A percentile compares a stretch with the other conserved stretches of the same genome.
Evolutionary conservation across 345 rosid species (phyloP).

Genomic region (Microcos paniculata): DNA sequence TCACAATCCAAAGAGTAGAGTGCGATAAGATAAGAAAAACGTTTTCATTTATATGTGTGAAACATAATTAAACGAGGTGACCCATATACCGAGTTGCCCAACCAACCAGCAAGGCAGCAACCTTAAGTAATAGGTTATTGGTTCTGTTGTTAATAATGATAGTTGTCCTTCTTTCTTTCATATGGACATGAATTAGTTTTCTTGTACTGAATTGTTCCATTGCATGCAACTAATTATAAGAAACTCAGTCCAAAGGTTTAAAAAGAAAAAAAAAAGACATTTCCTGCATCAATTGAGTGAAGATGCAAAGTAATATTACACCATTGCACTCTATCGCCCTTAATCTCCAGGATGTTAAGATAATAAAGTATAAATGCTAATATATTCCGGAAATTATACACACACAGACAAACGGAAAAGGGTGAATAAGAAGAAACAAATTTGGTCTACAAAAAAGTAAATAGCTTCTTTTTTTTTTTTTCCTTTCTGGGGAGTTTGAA

Average conservation of each 20-base stretch:
- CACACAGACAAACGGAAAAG: neutral
- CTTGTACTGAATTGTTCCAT: neutral
- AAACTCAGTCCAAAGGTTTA: neutral
- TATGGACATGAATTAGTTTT: too few relatives aligned
- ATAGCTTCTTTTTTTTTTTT: neutral
- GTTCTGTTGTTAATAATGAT: too few relatives aligned
- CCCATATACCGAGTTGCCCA: too few relatives aligned
- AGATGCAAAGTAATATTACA: neutral
- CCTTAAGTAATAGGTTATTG: too few relatives aligned
- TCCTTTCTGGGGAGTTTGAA: neutral
- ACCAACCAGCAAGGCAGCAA: too few relatives aligned
- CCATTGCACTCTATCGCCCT: neutral
- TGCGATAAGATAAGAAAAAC: too few relatives aligned
- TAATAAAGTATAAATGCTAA: too few relatives aligned
- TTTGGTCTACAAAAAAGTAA: neutral
- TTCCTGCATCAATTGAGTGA: neutral
- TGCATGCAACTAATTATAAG: neutral
- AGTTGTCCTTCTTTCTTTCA: too few relatives aligned
- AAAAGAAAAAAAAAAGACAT: neutral
- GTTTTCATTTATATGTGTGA: too few relatives aligned
- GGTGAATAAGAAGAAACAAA: neutral
- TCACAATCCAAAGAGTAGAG: neutral
- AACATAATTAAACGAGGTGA: too few relatives aligned
- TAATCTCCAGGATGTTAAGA: too few relatives aligned
- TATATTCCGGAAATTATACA: neutral